phyloP scores from a whole-genome alignment of 2,329 filamentous ascomycete species.

The Sporothrix globosa region DNA sequence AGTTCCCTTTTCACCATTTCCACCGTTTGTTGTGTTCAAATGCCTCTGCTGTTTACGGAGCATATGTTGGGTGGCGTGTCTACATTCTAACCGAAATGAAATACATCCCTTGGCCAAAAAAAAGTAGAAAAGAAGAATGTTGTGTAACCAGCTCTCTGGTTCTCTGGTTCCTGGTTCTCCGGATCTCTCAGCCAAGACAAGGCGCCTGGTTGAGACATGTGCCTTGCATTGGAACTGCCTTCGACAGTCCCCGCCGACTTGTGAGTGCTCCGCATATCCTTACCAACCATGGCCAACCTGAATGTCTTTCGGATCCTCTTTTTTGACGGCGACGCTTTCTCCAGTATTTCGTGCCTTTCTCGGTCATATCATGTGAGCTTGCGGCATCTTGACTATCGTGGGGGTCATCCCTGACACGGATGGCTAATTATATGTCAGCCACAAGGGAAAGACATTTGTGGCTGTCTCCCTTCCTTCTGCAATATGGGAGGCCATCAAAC shows the following conservation, averaged over 20 bases:
- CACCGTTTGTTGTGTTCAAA: not conserved
- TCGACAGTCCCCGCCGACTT: not conserved
- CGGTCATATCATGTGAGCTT: no score
- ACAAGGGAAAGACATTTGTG: not conserved
- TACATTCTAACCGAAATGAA: conserved; percentile 12
- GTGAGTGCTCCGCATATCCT: not conserved
- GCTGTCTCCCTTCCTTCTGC: not conserved
- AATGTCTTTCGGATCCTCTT: not conserved
- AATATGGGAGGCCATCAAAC: not conserved
- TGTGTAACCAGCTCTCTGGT: conserved; percentile 4
- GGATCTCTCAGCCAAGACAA: not conserved
- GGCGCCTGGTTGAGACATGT: conserved; percentile 20
- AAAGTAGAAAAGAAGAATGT: conserved; percentile 6
- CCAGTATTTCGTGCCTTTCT: not conserved
- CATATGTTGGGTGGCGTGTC: not conserved
- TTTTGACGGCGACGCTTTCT: not conserved
- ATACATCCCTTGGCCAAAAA: not conserved
- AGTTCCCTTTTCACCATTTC: no score
- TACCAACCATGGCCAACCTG: not conserved
- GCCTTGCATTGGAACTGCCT: not conserved
- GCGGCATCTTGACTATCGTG: not conserved
- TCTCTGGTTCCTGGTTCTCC: not conserved
- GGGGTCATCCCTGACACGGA: not conserved
- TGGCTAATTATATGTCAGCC: not conserved
- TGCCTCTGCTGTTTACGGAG: not conserved